These are phyloP conservation scores for Botryotinia globosa DNA, from an alignment of 2,329 filamentous ascomycete genomes.

Conservation along the genomic window DNA sequence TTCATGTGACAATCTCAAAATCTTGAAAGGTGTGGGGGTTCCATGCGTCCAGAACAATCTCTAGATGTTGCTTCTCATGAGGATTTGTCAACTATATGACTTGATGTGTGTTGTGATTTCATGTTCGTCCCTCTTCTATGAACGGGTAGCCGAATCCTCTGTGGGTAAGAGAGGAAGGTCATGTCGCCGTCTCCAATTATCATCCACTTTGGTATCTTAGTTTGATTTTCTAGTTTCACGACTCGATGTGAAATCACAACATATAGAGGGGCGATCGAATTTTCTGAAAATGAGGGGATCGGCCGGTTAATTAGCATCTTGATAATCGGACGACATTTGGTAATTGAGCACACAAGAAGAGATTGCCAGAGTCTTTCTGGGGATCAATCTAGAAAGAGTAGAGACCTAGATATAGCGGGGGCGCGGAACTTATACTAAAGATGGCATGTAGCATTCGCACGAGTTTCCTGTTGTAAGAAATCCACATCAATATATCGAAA, in stretches of 20 bases:
- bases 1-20: neutral
- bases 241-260: neutral
- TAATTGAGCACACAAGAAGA: neutral
- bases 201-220: neutral
- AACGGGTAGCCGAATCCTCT: neutral
- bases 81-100: neutral
- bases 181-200: constrained; percentile 2
- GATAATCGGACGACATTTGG: neutral
- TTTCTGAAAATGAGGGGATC: neutral
- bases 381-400: neutral
- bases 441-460: neutral
- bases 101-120: neutral
- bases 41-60: neutral
- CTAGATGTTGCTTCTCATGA: neutral
- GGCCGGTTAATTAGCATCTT: neutral
- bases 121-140: neutral
- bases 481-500: neutral
- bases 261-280: neutral
- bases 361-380: neutral
- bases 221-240: neutral
- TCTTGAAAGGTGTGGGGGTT: constrained; percentile 4
- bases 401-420: neutral
- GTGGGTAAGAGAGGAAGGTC: neutral
- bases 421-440: neutral
- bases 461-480: neutral